Evolutionary conservation across 2,329 filamentous ascomycete species (phyloP).

Genomic region (Gaeumannomyces sp.): DNA sequence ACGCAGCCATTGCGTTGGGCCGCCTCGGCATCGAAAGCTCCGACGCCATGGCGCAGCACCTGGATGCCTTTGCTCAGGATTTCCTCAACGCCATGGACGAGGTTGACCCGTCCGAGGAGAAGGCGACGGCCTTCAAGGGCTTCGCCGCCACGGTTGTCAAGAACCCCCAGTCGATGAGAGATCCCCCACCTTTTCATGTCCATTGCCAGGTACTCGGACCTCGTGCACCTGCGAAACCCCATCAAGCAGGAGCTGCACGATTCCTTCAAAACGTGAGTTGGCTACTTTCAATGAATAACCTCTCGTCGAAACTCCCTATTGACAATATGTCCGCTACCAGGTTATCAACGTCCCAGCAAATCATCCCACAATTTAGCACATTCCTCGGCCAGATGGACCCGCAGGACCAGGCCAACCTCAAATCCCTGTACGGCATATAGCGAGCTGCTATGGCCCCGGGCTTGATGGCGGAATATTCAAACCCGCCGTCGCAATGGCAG

Average conservation of each 20-base stretch:
- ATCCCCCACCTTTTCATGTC: conserved; percentile 75
- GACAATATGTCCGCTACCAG: conserved; percentile 25
- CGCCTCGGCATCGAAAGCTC: conserved; percentile 76
- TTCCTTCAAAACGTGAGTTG: conserved; percentile 70
- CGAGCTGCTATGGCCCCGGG: neutral
- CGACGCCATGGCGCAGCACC: conserved; percentile 68
- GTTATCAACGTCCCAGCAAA: conserved; percentile 45
- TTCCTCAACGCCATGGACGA: conserved; percentile 79
- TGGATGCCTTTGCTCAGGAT: conserved; percentile 72
- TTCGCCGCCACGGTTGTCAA: conserved; percentile 78
- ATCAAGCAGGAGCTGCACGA: conserved; percentile 60
- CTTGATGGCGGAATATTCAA: neutral
- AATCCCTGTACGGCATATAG: conserved; percentile 40
- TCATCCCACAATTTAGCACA: conserved; percentile 53
- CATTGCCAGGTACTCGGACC: conserved; percentile 70
- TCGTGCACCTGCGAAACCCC: conserved; percentile 51
- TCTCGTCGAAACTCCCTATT: neutral
- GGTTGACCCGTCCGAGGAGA: conserved; percentile 85
- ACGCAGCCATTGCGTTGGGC: conserved; percentile 88
- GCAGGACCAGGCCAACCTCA: conserved; percentile 43
- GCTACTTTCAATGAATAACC: neutral
- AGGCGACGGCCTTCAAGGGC: conserved; percentile 86
- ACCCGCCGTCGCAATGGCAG: neutral
- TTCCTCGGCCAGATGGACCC: conserved; percentile 46
- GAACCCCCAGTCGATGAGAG: conserved; percentile 84